Evolutionary conservation across 805 yeast genomes (phyloP), one percentile per base, ranked within the genome.

Genomic region (Ogataea zsoltii): DNA sequence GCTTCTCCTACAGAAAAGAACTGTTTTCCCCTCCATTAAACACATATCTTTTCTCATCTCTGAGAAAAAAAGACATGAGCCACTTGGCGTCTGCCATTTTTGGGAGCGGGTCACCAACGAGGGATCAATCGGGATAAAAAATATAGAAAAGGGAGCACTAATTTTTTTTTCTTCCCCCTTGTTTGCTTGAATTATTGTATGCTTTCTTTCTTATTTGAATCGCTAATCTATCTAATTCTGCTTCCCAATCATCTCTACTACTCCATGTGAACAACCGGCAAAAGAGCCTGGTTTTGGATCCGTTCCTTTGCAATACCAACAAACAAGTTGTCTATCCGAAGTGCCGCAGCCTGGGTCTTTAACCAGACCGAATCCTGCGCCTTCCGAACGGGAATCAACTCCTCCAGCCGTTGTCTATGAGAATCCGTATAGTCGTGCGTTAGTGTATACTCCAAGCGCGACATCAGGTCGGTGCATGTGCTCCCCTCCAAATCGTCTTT

Each of bases 401-500:
- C 40, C 23, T 31, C 48, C 53, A 58, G 54, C 38, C 67, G 69
- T 37, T 50, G 52, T 33, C 57, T 56, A 40, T 66, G 70, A 13
- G 48, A 36, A 4, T 50, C 28, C 0, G 71, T 63, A 13, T 63
- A 61, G 3, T 54, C 54, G 29, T 56, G 54, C 0, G 70, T 63
- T 33, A 54, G 43, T 5, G 53, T 28, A 42, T 56, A 69, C 36
- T 63, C 66, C 17, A 51, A 18, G 41, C 57, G 38, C 1, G 66
- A 57, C 5, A 50, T 58, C 10, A 56, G 50, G 38, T 66, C 66
- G 23, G 46, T 45, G 40, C 73, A 67, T 0, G 58, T 52, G 7
- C 48, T 36, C 1, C 70, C 66, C 15, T 50, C 49, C 2, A 42
- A 44, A 31, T 65, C 65, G 9, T 38, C 32, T 9, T 41, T 34